Evolutionary conservation across 306 rosid genomes (phyloP).

Genomic region (Adenanthera pavonina): DNA sequence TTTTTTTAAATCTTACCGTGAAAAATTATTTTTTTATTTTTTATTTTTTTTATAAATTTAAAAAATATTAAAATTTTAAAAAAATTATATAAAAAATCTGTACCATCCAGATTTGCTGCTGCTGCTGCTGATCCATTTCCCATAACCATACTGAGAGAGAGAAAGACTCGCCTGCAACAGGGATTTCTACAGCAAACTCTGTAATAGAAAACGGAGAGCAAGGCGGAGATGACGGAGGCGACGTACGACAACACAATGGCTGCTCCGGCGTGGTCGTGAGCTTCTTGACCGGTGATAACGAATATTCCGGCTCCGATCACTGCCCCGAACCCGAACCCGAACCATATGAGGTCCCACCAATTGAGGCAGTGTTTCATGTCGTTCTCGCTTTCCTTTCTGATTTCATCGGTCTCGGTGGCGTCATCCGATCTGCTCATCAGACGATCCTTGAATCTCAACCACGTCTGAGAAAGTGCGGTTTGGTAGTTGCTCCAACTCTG

Average conservation of each 20-base stretch:
- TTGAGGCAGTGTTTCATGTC: slow-evolving; percentile 62
- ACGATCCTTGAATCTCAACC: too few relatives aligned
- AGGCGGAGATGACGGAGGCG: slow-evolving; percentile 77
- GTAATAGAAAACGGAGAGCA: slow-evolving; percentile 87
- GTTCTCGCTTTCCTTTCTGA: slow-evolving; percentile 62
- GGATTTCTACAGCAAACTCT: slow-evolving; percentile 82
- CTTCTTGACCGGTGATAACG: slow-evolving; percentile 74
- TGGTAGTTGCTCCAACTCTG: too few relatives aligned
- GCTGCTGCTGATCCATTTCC: too few relatives aligned
- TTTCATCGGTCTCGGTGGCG: slow-evolving; percentile 51
- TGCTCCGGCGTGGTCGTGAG: slow-evolving; percentile 63
- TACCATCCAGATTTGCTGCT: too few relatives aligned
- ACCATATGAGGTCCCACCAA: slow-evolving; percentile 90
- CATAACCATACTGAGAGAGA: too few relatives aligned
- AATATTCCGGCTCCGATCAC: slow-evolving; percentile 89
- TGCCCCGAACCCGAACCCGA: slow-evolving; percentile 80
- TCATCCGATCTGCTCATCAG: too few relatives aligned
- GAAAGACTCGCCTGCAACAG: slow-evolving; percentile 59
- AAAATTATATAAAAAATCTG: too few relatives aligned
- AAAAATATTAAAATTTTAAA: too few relatives aligned
- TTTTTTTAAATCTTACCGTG: too few relatives aligned
- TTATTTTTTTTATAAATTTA: too few relatives aligned
- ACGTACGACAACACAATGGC: slow-evolving; percentile 71
- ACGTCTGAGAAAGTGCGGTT: too few relatives aligned
- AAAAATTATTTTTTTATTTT: too few relatives aligned